Conservation (phyloP, 164 flowering plant species). For the Annona cherimola region DNA sequence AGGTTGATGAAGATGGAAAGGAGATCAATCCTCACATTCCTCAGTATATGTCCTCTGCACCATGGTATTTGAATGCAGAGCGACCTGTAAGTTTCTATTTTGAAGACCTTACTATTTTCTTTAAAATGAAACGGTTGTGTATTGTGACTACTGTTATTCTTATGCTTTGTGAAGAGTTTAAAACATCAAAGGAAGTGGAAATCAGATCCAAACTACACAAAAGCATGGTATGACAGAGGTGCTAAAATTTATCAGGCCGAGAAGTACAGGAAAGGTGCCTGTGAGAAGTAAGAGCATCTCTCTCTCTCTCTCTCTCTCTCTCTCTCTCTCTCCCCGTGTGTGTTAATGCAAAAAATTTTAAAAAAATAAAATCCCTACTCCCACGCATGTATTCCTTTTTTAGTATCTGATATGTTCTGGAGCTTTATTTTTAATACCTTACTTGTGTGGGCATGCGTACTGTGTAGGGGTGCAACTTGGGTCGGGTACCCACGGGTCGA, state of each 20-base stretch:
- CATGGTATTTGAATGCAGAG: slow-evolving; percentile 93
- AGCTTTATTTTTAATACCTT: no score
- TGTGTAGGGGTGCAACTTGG: no score
- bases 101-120: background rate
- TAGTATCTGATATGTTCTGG: no score
- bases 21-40: slow-evolving; percentile 98
- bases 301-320: background rate
- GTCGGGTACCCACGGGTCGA: no score
- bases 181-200: slow-evolving; percentile 99
- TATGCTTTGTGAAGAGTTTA: slow-evolving; percentile 47
- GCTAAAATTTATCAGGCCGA: slow-evolving; percentile 75
- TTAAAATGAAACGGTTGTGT: background rate
- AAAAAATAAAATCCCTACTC: no score
- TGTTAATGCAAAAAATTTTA: no score
- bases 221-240: slow-evolving; percentile 90
- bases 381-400: no score
- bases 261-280: slow-evolving; percentile 84
- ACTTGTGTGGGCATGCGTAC: no score
- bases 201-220: slow-evolving; percentile 78
- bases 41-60: slow-evolving; percentile 94
- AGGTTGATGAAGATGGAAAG: slow-evolving; percentile 95
- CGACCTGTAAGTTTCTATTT: slow-evolving; percentile 54
- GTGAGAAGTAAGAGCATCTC: slow-evolving; percentile 61
- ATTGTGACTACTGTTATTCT: background rate
- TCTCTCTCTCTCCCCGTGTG: background rate